A percentile compares a stretch with the other conserved stretches of the same genome.
phyloP scores from a whole-genome alignment of 2,329 filamentous ascomycete species.

The Epichloe bromicola region DNA sequence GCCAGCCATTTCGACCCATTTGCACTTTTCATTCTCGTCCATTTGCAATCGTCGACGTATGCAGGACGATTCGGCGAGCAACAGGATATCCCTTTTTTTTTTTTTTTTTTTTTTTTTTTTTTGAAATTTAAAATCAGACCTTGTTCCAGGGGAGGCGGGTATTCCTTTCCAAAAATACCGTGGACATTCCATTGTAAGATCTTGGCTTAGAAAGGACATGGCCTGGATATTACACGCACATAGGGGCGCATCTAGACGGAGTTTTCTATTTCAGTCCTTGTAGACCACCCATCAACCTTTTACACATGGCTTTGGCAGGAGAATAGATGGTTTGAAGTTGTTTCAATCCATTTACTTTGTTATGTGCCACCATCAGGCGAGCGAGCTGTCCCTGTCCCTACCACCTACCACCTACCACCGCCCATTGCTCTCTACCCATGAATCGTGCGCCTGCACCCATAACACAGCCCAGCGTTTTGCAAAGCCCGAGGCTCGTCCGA shows the following conservation, averaged over 20 bases:
- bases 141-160: neutral
- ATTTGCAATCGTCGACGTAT: neutral
- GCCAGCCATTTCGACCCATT: neutral
- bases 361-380: neutral
- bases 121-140: neutral
- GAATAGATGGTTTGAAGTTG: neutral
- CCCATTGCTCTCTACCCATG: conserved; percentile 26
- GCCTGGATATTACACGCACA: neutral
- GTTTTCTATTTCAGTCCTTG: conserved; percentile 4
- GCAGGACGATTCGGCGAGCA: neutral
- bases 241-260: conserved; percentile 7
- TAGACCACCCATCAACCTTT: neutral
- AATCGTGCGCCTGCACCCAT: conserved; percentile 59
- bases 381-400: neutral
- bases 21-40: neutral
- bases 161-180: conserved; percentile 5
- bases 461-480: conserved; percentile 41
- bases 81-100: neutral
- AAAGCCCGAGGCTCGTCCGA: conserved; percentile 10
- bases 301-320: neutral
- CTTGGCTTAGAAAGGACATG: neutral
- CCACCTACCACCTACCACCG: neutral
- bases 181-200: conserved; percentile 4
- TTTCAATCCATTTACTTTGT: neutral
- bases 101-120: neutral